Percentiles rank a stretch among this genome's conserved stretches.
Conservation (phyloP, 2,329 filamentous ascomycete genomes). For the Monilinia fructigena region DNA sequence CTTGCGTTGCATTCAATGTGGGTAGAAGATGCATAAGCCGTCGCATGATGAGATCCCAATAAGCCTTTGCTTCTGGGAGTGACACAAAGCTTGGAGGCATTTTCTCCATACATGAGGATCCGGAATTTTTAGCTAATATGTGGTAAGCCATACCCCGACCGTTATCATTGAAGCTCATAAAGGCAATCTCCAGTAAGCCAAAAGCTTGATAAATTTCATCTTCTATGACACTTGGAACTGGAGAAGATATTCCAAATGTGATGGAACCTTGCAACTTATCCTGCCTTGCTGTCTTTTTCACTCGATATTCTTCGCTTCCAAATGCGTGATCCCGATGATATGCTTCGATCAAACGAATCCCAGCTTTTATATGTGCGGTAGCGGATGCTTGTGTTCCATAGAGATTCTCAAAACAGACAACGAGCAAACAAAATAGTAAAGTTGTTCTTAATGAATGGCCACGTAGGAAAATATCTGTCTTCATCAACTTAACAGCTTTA, state of each 20-base stretch:
- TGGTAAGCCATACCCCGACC: conserved; percentile 8
- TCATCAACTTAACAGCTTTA: conserved; percentile 8
- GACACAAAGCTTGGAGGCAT: conserved; percentile 6
- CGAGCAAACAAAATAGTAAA: conserved; percentile 9
- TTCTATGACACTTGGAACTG: conserved; percentile 9
- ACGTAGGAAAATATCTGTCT: background rate
- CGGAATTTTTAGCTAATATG: conserved; percentile 13
- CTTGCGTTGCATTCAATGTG: background rate
- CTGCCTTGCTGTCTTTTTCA: background rate
- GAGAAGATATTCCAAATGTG: conserved; percentile 15
- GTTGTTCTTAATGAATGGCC: background rate
- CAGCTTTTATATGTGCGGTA: background rate
- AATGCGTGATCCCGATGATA: background rate
- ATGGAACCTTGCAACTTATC: background rate
- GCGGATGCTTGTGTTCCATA: background rate
- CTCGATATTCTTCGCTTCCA: background rate
- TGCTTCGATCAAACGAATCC: background rate
- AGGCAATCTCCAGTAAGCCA: conserved; percentile 2
- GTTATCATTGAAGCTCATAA: background rate
- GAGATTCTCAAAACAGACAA: conserved; percentile 8
- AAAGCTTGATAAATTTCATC: conserved; percentile 12
- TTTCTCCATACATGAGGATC: background rate
- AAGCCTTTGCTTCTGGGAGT: conserved; percentile 1
- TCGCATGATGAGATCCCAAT: conserved; percentile 14
- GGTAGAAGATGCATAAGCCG: conserved; percentile 15